Evolutionary conservation across 495 filamentous ascomycete genomes (phyloP).

Genomic region (Halenospora varia): DNA sequence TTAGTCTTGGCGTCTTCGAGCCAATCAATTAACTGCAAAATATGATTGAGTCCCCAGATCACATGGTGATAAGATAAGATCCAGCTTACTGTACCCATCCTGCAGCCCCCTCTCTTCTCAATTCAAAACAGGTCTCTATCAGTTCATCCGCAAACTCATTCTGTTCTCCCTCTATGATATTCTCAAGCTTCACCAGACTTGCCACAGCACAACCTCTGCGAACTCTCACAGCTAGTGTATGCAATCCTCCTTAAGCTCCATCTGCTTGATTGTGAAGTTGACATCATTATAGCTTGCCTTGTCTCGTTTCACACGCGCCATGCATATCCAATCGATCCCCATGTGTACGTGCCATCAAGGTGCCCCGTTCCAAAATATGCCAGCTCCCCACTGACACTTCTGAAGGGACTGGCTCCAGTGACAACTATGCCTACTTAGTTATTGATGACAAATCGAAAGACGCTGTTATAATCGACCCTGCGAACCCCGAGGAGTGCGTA

Average conservation of each 20-base stretch:
- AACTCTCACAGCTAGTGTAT: slow-evolving; percentile 28
- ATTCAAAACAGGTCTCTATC: not conserved
- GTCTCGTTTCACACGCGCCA: slow-evolving; percentile 32
- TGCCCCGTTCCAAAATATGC: too few relatives aligned
- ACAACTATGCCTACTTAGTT: slow-evolving; percentile 97
- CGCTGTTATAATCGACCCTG: slow-evolving; percentile 94
- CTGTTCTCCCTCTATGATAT: slow-evolving; percentile 27
- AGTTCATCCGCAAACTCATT: not conserved
- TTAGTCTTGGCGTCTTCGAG: not conserved
- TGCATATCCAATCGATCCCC: slow-evolving; percentile 97
- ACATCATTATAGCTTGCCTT: slow-evolving; percentile 14
- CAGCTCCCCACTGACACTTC: too few relatives aligned
- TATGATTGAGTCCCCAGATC: not conserved
- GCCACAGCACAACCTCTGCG: slow-evolving; percentile 25
- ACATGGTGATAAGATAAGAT: slow-evolving; percentile 17
- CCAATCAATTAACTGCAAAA: not conserved
- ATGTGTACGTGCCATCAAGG: slow-evolving; percentile 72
- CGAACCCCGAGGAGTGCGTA: slow-evolving; percentile 83
- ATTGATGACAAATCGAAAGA: slow-evolving; percentile 85
- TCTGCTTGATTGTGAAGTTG: not conserved
- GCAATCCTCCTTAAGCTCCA: slow-evolving; percentile 6
- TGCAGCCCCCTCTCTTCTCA: not conserved
- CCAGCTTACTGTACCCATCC: not conserved
- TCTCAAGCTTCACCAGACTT: slow-evolving; percentile 25
- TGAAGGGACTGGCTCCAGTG: slow-evolving; percentile 86